Conservation (phyloP, 805 yeast genomes). For the Monosporozyma siamensis region DNA sequence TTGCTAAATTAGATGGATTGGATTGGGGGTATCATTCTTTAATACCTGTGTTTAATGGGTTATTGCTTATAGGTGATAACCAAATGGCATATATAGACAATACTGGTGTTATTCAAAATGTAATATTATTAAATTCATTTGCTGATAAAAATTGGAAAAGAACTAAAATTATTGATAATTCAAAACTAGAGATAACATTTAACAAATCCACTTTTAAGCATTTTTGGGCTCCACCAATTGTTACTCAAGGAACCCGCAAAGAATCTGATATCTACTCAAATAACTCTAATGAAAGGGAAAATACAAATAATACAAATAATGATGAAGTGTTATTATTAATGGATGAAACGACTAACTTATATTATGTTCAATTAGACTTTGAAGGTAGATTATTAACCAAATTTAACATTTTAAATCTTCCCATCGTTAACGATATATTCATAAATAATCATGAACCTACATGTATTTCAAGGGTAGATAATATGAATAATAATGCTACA, state of each 20-base stretch:
- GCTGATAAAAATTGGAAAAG: slow-evolving; percentile 40
- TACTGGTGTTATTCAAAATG: slow-evolving; percentile 36
- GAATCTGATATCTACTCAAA: too few species aligned
- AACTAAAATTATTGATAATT: slow-evolving; percentile 38
- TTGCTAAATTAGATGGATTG: slow-evolving; percentile 51
- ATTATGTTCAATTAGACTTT: slow-evolving; percentile 19
- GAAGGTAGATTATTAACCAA: slow-evolving; percentile 27
- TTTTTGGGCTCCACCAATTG: slow-evolving; percentile 11
- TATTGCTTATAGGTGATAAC: slow-evolving; percentile 62
- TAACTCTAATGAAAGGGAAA: too few species aligned
- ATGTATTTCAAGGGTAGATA: slow-evolving; percentile 20
- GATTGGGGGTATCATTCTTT: slow-evolving; percentile 68
- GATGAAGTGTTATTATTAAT: slow-evolving; percentile 21
- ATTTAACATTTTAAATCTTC: slow-evolving; percentile 23
- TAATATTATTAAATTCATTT: slow-evolving; percentile 21
- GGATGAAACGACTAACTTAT: slow-evolving; percentile 21
- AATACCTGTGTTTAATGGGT: slow-evolving; percentile 57
- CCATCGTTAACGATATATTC: slow-evolving; percentile 26
- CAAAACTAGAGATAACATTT: slow-evolving; percentile 20
- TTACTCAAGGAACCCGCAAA: too few species aligned
- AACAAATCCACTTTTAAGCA: slow-evolving; percentile 10
- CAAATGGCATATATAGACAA: slow-evolving; percentile 72
- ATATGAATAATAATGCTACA: slow-evolving; percentile 26
- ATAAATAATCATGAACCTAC: slow-evolving; percentile 20
- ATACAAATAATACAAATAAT: slow-evolving; percentile 3